Evolutionary conservation across 495 filamentous ascomycete genomes (phyloP), one percentile per base, ranked within the genome.

Genomic region (Aspergillus saccharolyticus): DNA sequence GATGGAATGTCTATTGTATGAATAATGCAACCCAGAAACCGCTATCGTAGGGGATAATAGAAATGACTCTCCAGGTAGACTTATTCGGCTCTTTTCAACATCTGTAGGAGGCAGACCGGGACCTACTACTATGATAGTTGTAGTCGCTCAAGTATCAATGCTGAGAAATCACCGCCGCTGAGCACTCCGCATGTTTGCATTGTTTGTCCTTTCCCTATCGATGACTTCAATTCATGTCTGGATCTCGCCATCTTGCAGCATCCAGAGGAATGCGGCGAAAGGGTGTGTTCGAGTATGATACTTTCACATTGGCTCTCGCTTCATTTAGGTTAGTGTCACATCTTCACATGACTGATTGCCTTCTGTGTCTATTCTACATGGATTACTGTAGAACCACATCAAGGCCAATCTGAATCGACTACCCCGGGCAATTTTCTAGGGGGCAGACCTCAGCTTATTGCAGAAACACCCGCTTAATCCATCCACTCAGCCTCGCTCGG

Each of bases 111-210:
- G 33, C 33, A 39, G 33, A 39, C 33, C 7, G 33, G 33, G 6
- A 39, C 33, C 33, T 39, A 39, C 33, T 12, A 39, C 33, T 2
- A 39, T n/a, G n/a, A n/a, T 39, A 12, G 33, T 39, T 39, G 33
- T 39, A 39, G 25, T 9, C 25, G 25, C 3, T 28, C n/a, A 28
- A 9, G 3, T 28, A 28, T 28, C 9, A 28, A 4, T 28, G 44
- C 20, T 20, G 18, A 49, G 16, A 15, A 14, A 49, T 24, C 18
- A 25, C 8, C 46, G 18, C 45, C 19, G 20, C 20, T 19, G n/a
- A 17, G 2, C 10, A 6, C 22, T 50, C 47, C 47, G 21, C 47
- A 49, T 56, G 57, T 63, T 63, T 63, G 61, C 44, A 52, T 21
- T 44, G 57, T 63, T 63, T 63, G 57, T 22, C n/a, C 24, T n/a